Evolutionary conservation across 139 green algal species (phyloP).

Genomic region (Closterium sp.): DNA sequence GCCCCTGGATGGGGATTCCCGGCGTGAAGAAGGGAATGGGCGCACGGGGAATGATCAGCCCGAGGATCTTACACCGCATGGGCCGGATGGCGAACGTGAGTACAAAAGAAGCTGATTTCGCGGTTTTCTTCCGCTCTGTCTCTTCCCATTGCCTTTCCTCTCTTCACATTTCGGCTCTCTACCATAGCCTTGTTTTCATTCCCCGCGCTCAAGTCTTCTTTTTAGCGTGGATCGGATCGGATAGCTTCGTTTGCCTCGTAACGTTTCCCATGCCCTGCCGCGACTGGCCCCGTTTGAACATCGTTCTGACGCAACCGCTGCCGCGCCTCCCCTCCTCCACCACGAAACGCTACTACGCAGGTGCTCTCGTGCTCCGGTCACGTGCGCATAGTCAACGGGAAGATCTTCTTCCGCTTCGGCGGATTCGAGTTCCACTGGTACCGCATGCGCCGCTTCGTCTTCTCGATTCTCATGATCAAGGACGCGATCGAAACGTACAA

Average conservation of each 20-base stretch:
- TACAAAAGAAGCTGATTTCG: too few relatives aligned
- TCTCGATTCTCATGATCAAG: conserved; percentile 7
- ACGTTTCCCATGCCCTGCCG: not conserved
- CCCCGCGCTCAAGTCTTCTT: too few relatives aligned
- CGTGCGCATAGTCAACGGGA: conserved; percentile 10
- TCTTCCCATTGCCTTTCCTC: too few relatives aligned
- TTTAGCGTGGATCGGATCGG: too few relatives aligned
- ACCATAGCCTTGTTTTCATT: too few relatives aligned
- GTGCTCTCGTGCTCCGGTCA: conserved; percentile 21
- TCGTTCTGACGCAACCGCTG: not conserved
- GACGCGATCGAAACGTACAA: conserved; percentile 17
- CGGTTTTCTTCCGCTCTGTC: too few relatives aligned
- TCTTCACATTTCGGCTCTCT: too few relatives aligned
- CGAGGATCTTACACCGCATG: conserved; percentile 12
- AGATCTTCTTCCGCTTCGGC: conserved; percentile 25
- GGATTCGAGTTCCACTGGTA: conserved; percentile 21
- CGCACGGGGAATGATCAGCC: conserved; percentile 7
- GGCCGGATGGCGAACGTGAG: conserved; percentile 13
- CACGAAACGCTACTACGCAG: not conserved
- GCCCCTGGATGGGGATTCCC: conserved; percentile 26
- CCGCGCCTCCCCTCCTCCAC: not conserved
- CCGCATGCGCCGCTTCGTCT: conserved; percentile 21
- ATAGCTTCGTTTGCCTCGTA: not conserved
- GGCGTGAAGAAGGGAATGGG: conserved; percentile 9
- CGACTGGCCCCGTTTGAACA: not conserved